Conservation (phyloP, 805 yeast genomes). For the Saccharomycopsis sp. region DNA sequence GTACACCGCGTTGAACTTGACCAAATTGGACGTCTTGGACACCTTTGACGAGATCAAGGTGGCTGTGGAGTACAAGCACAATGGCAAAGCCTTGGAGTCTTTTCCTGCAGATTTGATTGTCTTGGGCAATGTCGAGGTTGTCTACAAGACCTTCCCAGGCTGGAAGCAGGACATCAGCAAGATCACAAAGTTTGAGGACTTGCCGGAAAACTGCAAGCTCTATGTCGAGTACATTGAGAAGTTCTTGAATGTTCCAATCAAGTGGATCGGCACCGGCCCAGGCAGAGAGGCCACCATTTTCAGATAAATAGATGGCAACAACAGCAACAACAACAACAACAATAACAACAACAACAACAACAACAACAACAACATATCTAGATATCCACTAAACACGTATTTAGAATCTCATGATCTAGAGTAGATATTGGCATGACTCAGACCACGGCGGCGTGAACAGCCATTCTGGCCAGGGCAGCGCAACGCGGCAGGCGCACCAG, state of each 20-base stretch:
- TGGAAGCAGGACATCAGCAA: slow-evolving; percentile 82
- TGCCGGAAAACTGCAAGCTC: slow-evolving; percentile 81
- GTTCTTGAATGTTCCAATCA: slow-evolving; percentile 71
- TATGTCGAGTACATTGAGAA: slow-evolving; percentile 83
- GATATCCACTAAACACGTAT: too few species aligned
- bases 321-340: too few species aligned
- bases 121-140: slow-evolving; percentile 85
- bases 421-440: too few species aligned
- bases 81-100: slow-evolving; percentile 63
- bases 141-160: slow-evolving; percentile 86
- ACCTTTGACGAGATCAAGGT: slow-evolving; percentile 80
- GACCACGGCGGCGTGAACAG: too few species aligned
- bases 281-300: slow-evolving; percentile 52
- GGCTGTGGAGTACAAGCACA: slow-evolving; percentile 72
- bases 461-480: too few species aligned
- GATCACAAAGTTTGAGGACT: slow-evolving; percentile 57
- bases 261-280: slow-evolving; percentile 99
- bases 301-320: slow-evolving; percentile 4
- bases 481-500: too few species aligned
- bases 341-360: too few species aligned
- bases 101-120: slow-evolving; percentile 90
- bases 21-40: slow-evolving; percentile 93
- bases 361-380: too few species aligned
- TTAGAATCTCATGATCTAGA: too few species aligned
- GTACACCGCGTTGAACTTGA: slow-evolving; percentile 87